A percentile compares a stretch with the other conserved stretches of the same genome.
Evolutionary conservation across 768 basidiomycete species (phyloP).

Genomic region (Tylopilus vinaceipallidus): DNA sequence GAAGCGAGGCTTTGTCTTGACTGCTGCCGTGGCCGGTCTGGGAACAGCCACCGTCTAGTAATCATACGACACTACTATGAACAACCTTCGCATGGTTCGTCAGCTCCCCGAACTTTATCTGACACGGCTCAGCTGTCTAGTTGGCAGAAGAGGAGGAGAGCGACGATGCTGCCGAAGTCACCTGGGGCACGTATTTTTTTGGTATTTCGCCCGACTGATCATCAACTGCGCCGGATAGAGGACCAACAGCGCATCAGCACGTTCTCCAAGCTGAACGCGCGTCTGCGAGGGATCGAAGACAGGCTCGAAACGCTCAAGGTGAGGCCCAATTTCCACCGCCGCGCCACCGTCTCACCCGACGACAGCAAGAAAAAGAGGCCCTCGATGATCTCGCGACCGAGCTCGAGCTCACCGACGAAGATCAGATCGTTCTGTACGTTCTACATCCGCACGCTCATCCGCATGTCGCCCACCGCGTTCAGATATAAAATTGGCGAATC

Average conservation of each 20-base stretch:
- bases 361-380: slow-evolving; percentile 91
- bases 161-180: slow-evolving; percentile 74
- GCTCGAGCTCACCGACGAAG: slow-evolving; percentile 86
- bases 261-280: slow-evolving; percentile 88
- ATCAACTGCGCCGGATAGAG: slow-evolving; percentile 36
- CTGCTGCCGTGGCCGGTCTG: too few species aligned
- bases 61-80: too few species aligned
- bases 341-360: neutral
- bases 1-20: too few species aligned
- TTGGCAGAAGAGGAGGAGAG: slow-evolving; percentile 75
- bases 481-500: slow-evolving; percentile 91
- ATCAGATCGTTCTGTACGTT: slow-evolving; percentile 71
- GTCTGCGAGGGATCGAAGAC: slow-evolving; percentile 69
- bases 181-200: slow-evolving; percentile 60
- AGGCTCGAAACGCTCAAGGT: slow-evolving; percentile 76
- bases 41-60: neutral
- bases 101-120: neutral
- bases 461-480: slow-evolving; percentile 57
- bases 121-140: slow-evolving; percentile 34
- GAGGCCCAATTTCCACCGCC: neutral
- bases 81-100: slow-evolving; percentile 58
- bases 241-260: slow-evolving; percentile 90
- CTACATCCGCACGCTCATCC: slow-evolving; percentile 29
- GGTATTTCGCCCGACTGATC: neutral
- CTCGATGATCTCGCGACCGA: slow-evolving; percentile 87